Percentiles rank a stretch among this genome's conserved stretches.
Conservation (phyloP, 2,329 filamentous ascomycete species). For the Diplodia scrobiculata region DNA sequence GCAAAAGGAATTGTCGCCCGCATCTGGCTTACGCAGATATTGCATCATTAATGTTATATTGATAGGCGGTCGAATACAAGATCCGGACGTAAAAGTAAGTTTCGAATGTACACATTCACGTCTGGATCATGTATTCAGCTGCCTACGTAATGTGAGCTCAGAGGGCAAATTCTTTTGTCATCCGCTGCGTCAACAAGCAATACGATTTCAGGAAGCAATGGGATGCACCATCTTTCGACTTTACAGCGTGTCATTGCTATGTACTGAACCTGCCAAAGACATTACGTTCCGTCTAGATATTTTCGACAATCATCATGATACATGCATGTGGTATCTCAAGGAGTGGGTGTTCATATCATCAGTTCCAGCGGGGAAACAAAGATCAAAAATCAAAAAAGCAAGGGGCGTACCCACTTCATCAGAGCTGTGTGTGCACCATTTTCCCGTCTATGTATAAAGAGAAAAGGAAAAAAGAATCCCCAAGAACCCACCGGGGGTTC, state of each 20-base stretch:
- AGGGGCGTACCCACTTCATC: constrained; percentile 10
- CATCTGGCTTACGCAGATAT: neutral
- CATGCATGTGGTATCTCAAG: constrained; percentile 13
- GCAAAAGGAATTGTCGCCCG: no score
- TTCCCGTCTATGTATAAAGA: constrained; percentile 7
- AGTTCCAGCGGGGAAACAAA: neutral
- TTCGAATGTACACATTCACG: no score
- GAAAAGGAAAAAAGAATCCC: neutral
- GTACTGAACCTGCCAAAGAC: neutral
- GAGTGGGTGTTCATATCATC: constrained; percentile 11
- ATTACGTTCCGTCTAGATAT: constrained; percentile 20
- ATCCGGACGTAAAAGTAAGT: no score
- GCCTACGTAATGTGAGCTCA: no score
- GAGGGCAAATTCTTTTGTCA: no score
- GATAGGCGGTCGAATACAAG: no score
- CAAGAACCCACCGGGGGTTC: neutral
- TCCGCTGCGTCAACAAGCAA: neutral
- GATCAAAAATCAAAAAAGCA: neutral
- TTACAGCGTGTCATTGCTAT: neutral
- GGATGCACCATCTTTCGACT: neutral
- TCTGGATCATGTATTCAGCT: no score
- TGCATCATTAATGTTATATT: no score
- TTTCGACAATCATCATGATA: neutral
- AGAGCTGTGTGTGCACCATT: neutral
- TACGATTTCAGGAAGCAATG: neutral